Percentiles rank a stretch among this genome's conserved stretches.
These are phyloP conservation scores for Rhizopogon salebrosus DNA, from an alignment of 768 basidiomycete species.

Conservation along the genomic window DNA sequence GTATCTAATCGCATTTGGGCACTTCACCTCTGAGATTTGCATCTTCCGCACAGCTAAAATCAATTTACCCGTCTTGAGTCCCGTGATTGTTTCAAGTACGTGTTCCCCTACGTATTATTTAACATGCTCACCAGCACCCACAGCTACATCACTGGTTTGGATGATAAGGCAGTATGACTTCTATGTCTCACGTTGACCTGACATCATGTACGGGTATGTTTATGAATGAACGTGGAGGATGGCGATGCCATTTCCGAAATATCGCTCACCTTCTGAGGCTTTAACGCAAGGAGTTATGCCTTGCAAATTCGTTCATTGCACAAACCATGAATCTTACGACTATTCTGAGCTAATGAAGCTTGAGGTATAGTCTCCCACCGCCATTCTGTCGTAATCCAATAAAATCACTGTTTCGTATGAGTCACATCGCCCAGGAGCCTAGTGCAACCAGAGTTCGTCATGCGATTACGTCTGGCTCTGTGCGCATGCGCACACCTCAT, in stretches of 20 bases:
- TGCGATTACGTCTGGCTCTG: too few species aligned
- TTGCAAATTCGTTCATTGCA: not conserved
- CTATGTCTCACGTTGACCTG: constrained; percentile 49
- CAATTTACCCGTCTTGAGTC: constrained; percentile 55
- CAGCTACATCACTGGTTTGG: constrained; percentile 73
- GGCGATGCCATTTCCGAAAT: not conserved
- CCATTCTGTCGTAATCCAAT: too few species aligned
- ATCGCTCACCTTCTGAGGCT: not conserved
- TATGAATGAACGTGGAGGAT: not conserved
- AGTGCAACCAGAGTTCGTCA: too few species aligned
- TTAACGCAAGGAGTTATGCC: not conserved
- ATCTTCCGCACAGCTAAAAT: constrained; percentile 75
- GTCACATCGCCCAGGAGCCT: too few species aligned
- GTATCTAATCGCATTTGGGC: constrained; percentile 86
- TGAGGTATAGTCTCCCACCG: too few species aligned
- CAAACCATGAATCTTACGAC: not conserved
- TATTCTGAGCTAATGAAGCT: not conserved
- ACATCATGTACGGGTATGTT: not conserved
- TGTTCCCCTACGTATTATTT: too few species aligned
- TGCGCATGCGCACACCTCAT: too few species aligned
- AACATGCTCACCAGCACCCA: constrained; percentile 7
- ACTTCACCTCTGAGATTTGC: constrained; percentile 83
- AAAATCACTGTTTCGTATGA: too few species aligned
- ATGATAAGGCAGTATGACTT: constrained; percentile 81
- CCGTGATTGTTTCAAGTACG: constrained; percentile 85